Percentiles rank a stretch among this genome's conserved stretches.
Evolutionary conservation across 352 stramenopile species (phyloP).

Genomic region (Phytopythium vexans): DNA sequence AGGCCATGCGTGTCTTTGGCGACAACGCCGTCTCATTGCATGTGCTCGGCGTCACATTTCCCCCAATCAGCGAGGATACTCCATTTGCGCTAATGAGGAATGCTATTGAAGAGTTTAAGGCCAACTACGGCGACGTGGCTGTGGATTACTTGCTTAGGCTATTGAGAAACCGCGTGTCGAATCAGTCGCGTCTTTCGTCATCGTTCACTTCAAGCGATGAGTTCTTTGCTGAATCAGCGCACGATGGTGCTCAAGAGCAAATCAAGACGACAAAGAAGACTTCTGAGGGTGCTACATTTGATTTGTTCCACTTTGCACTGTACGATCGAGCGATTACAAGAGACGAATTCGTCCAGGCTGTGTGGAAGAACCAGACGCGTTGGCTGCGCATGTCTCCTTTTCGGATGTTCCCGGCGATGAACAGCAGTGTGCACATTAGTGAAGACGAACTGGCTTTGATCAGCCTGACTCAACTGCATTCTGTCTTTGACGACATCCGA

Average conservation of each 20-base stretch:
- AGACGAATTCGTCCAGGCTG: slow-evolving; percentile 6
- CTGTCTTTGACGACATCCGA: slow-evolving; percentile 54
- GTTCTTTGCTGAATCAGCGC: slow-evolving; percentile 3
- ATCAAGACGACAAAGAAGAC: slow-evolving; percentile 4
- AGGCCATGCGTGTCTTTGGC: slow-evolving; percentile 53
- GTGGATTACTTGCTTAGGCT: slow-evolving; percentile 60
- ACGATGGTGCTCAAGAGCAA: slow-evolving; percentile 4
- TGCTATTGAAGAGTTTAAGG: slow-evolving; percentile 52
- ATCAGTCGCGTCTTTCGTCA: neutral
- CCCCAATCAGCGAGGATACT: slow-evolving; percentile 62
- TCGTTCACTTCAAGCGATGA: too few species aligned
- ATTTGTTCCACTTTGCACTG: slow-evolving; percentile 73
- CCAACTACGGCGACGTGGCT: slow-evolving; percentile 44
- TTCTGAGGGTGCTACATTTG: slow-evolving; percentile 45
- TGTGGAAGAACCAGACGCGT: slow-evolving; percentile 4
- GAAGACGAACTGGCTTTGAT: slow-evolving; percentile 48
- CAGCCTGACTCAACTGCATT: slow-evolving; percentile 53
- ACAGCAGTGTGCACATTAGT: slow-evolving; percentile 27
- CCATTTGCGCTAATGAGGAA: slow-evolving; percentile 53
- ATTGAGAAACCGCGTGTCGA: slow-evolving; percentile 6
- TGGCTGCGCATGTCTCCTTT: slow-evolving; percentile 8
- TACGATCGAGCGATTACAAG: slow-evolving; percentile 36
- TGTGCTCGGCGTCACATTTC: slow-evolving; percentile 51
- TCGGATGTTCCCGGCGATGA: slow-evolving; percentile 31
- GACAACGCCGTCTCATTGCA: slow-evolving; percentile 46